Percentiles rank a stretch among this genome's conserved stretches.
These are phyloP conservation scores for Triticum dicoccoides DNA, from an alignment of 176 grass and related monocot species.

Conservation along the genomic window DNA sequence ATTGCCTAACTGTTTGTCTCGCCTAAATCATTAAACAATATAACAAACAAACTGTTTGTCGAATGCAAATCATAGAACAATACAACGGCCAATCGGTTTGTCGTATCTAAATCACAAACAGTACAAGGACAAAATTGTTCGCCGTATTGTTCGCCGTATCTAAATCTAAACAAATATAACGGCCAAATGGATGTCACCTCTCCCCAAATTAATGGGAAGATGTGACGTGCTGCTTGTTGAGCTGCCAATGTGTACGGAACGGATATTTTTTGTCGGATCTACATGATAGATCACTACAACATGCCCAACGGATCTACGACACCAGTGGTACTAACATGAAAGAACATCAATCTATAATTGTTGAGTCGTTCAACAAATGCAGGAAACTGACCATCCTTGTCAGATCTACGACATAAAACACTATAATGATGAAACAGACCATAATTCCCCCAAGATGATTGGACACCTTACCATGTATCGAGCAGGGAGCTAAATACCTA, in stretches of 20 bases:
- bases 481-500: neutral
- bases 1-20: neutral
- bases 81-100: neutral
- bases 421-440: neutral
- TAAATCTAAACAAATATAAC: neutral
- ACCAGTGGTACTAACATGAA: neutral
- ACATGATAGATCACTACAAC: neutral
- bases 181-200: neutral
- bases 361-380: neutral
- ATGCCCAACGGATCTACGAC: neutral
- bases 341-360: neutral
- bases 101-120: neutral
- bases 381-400: neutral
- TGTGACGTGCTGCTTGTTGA: neutral
- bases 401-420: neutral
- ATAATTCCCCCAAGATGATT: neutral
- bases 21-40: neutral
- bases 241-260: neutral
- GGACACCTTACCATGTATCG: neutral
- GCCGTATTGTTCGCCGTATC: neutral
- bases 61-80: neutral
- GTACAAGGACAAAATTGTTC: neutral
- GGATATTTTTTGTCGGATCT: neutral
- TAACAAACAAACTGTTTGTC: neutral
- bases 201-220: neutral